phyloP scores from a whole-genome alignment of 2,329 filamentous ascomycete genomes.

The Pseudocercospora eumusae region DNA sequence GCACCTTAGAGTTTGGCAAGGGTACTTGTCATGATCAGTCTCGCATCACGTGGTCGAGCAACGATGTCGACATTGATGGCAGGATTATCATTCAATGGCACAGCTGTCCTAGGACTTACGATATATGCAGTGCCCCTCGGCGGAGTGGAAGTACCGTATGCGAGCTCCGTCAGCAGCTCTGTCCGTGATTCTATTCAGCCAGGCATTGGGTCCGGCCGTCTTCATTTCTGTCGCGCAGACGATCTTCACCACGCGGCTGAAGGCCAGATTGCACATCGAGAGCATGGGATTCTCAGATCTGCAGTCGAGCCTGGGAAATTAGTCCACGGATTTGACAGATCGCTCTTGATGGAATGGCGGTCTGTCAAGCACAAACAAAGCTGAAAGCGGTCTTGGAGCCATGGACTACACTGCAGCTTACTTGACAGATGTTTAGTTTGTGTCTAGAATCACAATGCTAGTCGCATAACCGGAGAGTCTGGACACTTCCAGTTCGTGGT shows the following conservation, averaged over 20 bases:
- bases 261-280: conserved; percentile 21
- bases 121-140: too few relatives aligned
- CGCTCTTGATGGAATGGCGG: conserved; percentile 35
- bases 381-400: neutral
- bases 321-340: conserved; percentile 31
- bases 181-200: conserved; percentile 40
- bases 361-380: conserved; percentile 33
- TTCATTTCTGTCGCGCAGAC: conserved; percentile 27
- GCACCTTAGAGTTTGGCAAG: neutral
- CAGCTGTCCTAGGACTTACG: too few relatives aligned
- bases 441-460: conserved; percentile 30
- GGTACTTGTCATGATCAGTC: neutral
- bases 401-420: neutral
- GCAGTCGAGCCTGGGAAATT: conserved; percentile 26
- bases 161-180: conserved; percentile 22
- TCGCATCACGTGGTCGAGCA: neutral
- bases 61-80: neutral
- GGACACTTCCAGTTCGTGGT: conserved; percentile 17
- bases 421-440: neutral
- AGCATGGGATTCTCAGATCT: conserved; percentile 28
- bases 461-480: conserved; percentile 28
- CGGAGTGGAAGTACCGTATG: too few relatives aligned
- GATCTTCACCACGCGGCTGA: conserved; percentile 28
- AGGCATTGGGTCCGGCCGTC: conserved; percentile 29
- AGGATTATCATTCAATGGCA: too few relatives aligned